These are phyloP conservation scores for Tarenaya hassleriana DNA, from an alignment of 345 rosid genomes.

Conservation along the genomic window DNA sequence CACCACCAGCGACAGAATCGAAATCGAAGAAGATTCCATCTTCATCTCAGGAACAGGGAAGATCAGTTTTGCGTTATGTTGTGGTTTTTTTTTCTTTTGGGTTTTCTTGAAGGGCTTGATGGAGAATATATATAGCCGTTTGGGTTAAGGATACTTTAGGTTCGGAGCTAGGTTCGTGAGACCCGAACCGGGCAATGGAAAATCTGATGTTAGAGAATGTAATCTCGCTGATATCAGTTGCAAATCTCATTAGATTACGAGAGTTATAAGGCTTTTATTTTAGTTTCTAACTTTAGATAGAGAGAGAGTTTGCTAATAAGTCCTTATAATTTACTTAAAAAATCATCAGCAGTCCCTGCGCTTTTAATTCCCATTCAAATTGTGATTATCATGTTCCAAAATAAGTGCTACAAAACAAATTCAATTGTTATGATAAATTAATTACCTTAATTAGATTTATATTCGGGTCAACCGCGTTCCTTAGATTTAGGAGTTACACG, in stretches of 20 bases:
- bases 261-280: not conserved
- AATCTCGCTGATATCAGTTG: constrained; percentile 17
- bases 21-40: constrained; percentile 15
- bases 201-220: constrained; percentile 7
- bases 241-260: not conserved
- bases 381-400: no score
- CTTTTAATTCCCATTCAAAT: no score
- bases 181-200: not conserved
- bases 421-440: no score
- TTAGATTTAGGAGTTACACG: no score
- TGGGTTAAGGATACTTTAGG: constrained; percentile 4
- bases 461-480: no score
- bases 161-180: constrained; percentile 3
- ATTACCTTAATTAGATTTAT: no score
- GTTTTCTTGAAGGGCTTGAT: constrained; percentile 14
- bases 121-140: constrained; percentile 17
- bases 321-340: no score
- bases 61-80: not conserved
- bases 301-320: no score
- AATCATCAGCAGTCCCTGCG: no score
- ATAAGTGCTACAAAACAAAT: no score
- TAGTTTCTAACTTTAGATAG: not conserved
- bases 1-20: constrained; percentile 3
- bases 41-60: not conserved
- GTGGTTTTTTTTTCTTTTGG: not conserved